Conservation (phyloP, 176 grass and related monocot genomes). For the barley (Hordeum vulgare) region DNA sequence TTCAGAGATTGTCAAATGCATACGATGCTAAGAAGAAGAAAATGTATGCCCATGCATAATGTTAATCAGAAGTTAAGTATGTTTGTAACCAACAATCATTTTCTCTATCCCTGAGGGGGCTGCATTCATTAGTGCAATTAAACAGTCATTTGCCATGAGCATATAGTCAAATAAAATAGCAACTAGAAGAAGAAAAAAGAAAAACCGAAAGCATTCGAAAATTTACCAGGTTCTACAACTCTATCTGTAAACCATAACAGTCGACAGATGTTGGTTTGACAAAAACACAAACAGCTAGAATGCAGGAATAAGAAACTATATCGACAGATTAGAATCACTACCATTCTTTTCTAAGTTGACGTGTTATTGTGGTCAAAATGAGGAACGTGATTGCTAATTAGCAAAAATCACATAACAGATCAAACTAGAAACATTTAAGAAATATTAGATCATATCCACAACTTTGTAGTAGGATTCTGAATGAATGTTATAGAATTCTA, state of each 20-base stretch:
- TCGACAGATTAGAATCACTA: no score
- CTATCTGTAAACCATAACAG: neutral
- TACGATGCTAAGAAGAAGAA: neutral
- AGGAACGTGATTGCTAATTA: no score
- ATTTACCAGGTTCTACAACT: neutral
- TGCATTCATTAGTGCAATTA: neutral
- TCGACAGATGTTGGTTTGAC: no score
- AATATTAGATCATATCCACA: no score
- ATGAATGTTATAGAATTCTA: no score
- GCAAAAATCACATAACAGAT: no score
- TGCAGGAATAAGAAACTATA: no score
- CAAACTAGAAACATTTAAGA: no score
- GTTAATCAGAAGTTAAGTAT: neutral
- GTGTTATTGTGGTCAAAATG: no score
- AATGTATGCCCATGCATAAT: neutral
- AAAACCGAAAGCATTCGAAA: neutral
- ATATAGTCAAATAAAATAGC: neutral
- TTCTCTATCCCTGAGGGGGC: neutral
- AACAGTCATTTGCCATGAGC: neutral
- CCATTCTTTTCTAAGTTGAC: no score
- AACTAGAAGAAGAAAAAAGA: neutral
- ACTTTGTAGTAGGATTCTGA: no score
- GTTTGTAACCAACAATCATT: neutral
- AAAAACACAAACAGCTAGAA: no score
- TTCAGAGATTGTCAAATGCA: neutral